Conservation (phyloP, 768 basidiomycete genomes). For the Thelephora ganbajun region DNA sequence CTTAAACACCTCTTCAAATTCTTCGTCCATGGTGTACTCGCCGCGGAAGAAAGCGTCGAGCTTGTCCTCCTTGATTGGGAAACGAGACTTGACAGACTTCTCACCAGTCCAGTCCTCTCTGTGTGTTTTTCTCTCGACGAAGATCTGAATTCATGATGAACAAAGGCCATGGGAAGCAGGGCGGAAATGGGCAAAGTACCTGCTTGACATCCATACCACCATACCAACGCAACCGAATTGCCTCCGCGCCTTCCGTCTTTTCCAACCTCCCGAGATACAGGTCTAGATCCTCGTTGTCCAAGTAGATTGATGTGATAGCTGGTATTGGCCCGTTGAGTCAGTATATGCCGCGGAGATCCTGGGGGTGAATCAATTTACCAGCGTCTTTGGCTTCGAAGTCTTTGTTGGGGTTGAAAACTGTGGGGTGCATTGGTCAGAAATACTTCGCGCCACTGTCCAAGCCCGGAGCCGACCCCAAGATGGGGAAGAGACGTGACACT, state of each 20-base stretch:
- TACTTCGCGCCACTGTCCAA: too few species aligned
- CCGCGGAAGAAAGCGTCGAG: slow-evolving; percentile 86
- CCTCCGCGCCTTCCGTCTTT: slow-evolving; percentile 98
- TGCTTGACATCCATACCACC: slow-evolving; percentile 76
- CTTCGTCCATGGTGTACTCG: slow-evolving; percentile 85
- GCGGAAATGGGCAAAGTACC: slow-evolving; percentile 21
- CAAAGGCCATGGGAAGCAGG: neutral
- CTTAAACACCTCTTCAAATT: slow-evolving; percentile 74
- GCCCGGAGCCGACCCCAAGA: neutral
- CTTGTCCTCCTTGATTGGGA: slow-evolving; percentile 86
- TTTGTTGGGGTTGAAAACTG: slow-evolving; percentile 90
- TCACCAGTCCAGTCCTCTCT: slow-evolving; percentile 99
- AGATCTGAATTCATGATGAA: slow-evolving; percentile 35
- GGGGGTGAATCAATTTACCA: slow-evolving; percentile 26
- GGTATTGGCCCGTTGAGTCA: slow-evolving; percentile 7
- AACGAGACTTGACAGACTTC: slow-evolving; percentile 94
- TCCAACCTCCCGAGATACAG: slow-evolving; percentile 93
- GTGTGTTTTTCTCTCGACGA: slow-evolving; percentile 83
- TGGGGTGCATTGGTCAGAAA: slow-evolving; percentile 3
- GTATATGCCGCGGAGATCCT: neutral
- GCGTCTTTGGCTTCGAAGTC: slow-evolving; percentile 80
- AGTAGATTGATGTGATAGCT: slow-evolving; percentile 97
- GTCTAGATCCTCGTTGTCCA: slow-evolving; percentile 91
- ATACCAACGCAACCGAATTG: slow-evolving; percentile 94
- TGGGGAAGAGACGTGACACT: slow-evolving; percentile 9